Conservation (phyloP, 1,139 yeast species). For the Kodamaea derodonti region DNA sequence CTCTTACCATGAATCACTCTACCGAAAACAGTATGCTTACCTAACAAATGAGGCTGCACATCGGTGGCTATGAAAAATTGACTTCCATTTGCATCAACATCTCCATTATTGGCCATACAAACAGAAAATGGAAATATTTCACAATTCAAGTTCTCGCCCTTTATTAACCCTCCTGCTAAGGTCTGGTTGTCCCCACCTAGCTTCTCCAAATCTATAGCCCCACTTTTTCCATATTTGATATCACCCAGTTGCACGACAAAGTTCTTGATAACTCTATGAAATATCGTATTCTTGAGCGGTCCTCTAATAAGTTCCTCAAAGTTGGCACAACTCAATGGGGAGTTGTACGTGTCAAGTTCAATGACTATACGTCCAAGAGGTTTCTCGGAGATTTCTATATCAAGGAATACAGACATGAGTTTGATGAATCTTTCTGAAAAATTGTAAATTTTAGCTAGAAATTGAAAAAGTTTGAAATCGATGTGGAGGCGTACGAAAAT, state of each 20-base stretch:
- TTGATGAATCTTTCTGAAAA: too few species aligned
- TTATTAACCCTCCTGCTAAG: conserved; percentile 38
- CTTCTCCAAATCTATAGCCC: conserved; percentile 23
- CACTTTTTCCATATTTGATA: conserved; percentile 24
- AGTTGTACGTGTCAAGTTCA: conserved; percentile 48
- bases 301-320: conserved; percentile 43
- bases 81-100: conserved; percentile 54
- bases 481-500: too few species aligned
- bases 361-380: conserved; percentile 62
- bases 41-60: conserved; percentile 68
- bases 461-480: too few species aligned
- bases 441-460: too few species aligned
- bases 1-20: conserved; percentile 61
- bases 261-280: conserved; percentile 72
- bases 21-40: conserved; percentile 79
- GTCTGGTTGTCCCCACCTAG: conserved; percentile 57
- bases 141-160: conserved; percentile 56
- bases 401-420: too few species aligned
- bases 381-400: conserved; percentile 46
- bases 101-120: conserved; percentile 74
- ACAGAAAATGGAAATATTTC: conserved; percentile 48
- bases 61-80: conserved; percentile 78
- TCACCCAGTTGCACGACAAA: conserved; percentile 85
- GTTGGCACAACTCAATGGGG: conserved; percentile 59
- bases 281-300: conserved; percentile 34